Evolutionary conservation across 805 yeast genomes (phyloP).

Genomic region (Ascoidea asiatica): DNA sequence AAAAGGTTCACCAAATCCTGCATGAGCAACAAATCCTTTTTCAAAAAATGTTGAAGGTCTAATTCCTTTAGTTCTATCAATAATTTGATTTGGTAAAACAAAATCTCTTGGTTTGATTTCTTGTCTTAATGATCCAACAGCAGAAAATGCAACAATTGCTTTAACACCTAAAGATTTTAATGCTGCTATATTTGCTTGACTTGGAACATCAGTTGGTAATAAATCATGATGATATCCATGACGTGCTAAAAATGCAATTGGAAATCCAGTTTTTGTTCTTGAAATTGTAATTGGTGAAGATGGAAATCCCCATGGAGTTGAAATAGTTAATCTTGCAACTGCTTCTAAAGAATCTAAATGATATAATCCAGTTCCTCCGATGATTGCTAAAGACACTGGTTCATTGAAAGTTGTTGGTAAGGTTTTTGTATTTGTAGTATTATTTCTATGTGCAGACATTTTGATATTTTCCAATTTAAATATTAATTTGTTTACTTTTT

Average conservation of each 20-base stretch:
- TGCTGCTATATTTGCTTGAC: constrained; percentile 92
- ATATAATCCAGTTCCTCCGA: constrained; percentile 98
- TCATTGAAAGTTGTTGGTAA: constrained; percentile 44
- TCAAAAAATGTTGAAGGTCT: constrained; percentile 84
- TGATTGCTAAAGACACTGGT: constrained; percentile 72
- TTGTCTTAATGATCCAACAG: constrained; percentile 88
- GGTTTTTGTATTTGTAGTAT: constrained; percentile 1
- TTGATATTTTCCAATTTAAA: neutral
- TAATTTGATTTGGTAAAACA: constrained; percentile 91
- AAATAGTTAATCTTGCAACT: constrained; percentile 67
- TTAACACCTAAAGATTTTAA: constrained; percentile 77
- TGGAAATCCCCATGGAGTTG: constrained; percentile 97
- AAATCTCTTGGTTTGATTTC: constrained; percentile 91
- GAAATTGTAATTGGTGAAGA: constrained; percentile 89
- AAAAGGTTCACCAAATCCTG: constrained; percentile 95
- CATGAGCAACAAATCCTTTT: constrained; percentile 91
- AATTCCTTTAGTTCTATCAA: constrained; percentile 94
- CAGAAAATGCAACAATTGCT: constrained; percentile 83
- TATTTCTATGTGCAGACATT: constrained; percentile 26
- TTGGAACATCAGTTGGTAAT: constrained; percentile 86
- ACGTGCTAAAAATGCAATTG: constrained; percentile 88
- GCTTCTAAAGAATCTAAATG: constrained; percentile 71
- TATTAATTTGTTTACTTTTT: neutral
- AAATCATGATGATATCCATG: constrained; percentile 87
- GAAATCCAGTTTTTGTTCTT: constrained; percentile 60